Base-by-base conservation (phyloP, 2,329 filamentous ascomycete genomes). In the Coniochaeta ligniaria region DNA sequence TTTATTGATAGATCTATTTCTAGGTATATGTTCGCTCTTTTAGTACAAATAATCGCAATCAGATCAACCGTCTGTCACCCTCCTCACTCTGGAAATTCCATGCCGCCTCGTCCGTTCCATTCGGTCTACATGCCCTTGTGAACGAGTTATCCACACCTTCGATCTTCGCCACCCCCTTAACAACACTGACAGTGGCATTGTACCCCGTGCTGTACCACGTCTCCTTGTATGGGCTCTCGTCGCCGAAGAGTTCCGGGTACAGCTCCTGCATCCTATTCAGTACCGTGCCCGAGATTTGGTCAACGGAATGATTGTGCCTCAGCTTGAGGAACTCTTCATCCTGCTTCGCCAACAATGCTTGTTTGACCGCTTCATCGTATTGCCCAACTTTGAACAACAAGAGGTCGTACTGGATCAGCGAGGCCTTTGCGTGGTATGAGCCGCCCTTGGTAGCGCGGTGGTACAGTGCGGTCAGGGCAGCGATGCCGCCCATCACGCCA, bases 401-500 rank as follows among this genome's bases (percentile, higher is more conserved):
- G 1, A 89, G 78, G 63, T 91, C 86, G 68, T 90, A 90, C 66
- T 90, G 87, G 67, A 86, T 78, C 22, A 90, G 75, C 1, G 84
- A 88, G 0, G 81, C 83, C 59, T 81, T 84, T 55, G 86, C 86
- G 61, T 85, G 78, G 78, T 86, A 90, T 1, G 85, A 88, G 1
- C 88, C 88, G 22, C 88, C 88, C 17, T 74, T 71, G 8, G 80
- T 85, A 0, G 87, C 83, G 33, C 88, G 80, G 65, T 82, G 80
- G 66, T 85, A 85, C 11, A 91, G 76, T 0, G 86, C 88, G 0
- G 80, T 80, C 36, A 91, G 70, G 0, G 87, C 87, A 3, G 87
- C 84, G 65, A 89, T 85, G 45, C 86, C 85, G 3, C 87, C 88
- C 75, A 90, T 86, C 68, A 86, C 89, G 35, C 88, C 88, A 0